These are phyloP conservation scores for Aspergillus fijiensis DNA, from an alignment of 2,329 filamentous ascomycete genomes.

Conservation along the genomic window DNA sequence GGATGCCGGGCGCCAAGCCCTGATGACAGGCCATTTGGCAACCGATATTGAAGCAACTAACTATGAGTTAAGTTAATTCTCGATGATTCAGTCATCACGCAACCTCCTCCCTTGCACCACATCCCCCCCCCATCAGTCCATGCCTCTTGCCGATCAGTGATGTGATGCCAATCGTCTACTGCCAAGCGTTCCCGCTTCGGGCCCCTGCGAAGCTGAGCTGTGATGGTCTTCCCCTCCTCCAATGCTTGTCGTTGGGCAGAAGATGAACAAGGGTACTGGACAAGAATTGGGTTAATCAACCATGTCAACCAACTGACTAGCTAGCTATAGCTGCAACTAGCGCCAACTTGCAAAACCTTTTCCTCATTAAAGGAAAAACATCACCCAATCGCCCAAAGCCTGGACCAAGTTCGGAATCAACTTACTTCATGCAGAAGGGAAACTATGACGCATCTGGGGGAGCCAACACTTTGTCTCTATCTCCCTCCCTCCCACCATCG, in stretches of 20 bases:
- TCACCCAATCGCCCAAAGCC: neutral
- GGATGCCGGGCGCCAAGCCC: neutral
- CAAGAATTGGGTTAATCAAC: neutral
- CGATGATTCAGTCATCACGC: neutral
- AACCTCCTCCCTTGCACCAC: neutral
- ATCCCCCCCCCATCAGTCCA: constrained; percentile 3
- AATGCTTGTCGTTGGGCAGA: neutral
- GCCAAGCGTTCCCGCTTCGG: neutral
- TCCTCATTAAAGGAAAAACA: neutral
- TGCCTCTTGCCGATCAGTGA: neutral
- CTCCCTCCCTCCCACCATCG: neutral
- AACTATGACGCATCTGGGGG: constrained; percentile 35
- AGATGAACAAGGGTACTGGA: neutral
- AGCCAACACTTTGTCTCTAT: neutral
- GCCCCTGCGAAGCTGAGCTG: neutral
- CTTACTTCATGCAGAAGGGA: constrained; percentile 11
- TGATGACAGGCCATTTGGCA: neutral
- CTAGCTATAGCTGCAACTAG: neutral
- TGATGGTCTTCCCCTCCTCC: neutral
- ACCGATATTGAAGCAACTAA: too few species aligned
- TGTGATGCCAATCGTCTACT: neutral
- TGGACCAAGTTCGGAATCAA: constrained; percentile 4
- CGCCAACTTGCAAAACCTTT: neutral
- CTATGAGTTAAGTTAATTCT: neutral
- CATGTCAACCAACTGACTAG: neutral